A percentile compares a stretch with the other conserved stretches of the same genome.
Evolutionary conservation across 768 basidiomycete species (phyloP).

Genomic region (Tephrocybe rancida): DNA sequence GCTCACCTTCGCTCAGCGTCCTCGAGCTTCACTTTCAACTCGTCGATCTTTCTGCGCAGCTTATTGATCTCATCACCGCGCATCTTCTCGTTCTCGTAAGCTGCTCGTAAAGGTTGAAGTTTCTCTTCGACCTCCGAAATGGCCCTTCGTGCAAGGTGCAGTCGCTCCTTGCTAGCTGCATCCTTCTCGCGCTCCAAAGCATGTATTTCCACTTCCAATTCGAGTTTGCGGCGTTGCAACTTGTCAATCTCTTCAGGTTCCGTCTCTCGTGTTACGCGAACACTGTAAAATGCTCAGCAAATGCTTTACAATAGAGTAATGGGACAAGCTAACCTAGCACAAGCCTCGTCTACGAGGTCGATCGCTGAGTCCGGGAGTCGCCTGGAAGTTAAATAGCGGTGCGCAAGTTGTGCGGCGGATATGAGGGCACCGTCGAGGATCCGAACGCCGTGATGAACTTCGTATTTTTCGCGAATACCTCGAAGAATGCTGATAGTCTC

Average conservation of each 20-base stretch:
- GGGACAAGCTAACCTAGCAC: conserved; percentile 63
- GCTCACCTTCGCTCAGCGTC: conserved; percentile 86
- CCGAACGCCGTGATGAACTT: conserved; percentile 88
- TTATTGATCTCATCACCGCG: conserved; percentile 79
- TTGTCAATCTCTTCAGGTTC: conserved; percentile 93
- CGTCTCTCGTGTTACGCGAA: conserved; percentile 92
- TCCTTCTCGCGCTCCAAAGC: conserved; percentile 94
- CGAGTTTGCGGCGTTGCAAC: conserved; percentile 84
- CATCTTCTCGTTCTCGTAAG: conserved; percentile 86
- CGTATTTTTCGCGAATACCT: conserved; percentile 93
- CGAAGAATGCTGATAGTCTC: conserved; percentile 94
- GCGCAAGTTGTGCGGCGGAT: conserved; percentile 86
- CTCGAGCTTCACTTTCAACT: conserved; percentile 88
- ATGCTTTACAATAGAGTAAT: background rate
- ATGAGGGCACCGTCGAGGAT: conserved; percentile 90
- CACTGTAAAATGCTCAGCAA: conserved; percentile 41
- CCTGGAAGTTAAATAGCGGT: conserved; percentile 87
- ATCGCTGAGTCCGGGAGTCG: conserved; percentile 86
- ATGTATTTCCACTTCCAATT: conserved; percentile 93
- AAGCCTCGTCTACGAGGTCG: conserved; percentile 91
- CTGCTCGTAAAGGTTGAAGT: conserved; percentile 78
- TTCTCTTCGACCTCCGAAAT: conserved; percentile 86
- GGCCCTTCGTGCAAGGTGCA: conserved; percentile 71
- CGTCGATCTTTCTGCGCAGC: conserved; percentile 83
- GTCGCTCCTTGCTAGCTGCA: conserved; percentile 80